These are phyloP conservation scores for Populus ilicifolia DNA, from an alignment of 345 rosid species.

Conservation along the genomic window DNA sequence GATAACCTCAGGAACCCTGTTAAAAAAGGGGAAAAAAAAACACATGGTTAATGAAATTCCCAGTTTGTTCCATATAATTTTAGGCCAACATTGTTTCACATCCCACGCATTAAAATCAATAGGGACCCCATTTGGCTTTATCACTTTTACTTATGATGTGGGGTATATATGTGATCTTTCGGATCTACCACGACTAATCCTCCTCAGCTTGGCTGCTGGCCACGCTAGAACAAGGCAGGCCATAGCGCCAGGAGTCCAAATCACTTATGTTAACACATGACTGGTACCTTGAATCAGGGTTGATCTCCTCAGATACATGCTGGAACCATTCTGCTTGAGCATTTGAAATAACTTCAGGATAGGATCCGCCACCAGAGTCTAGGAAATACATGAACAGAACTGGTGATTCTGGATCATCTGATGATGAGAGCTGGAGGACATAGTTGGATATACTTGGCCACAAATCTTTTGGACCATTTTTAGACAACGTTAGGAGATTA, in stretches of 20 bases:
- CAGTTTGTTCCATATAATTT: not conserved
- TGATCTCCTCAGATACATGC: constrained; percentile 44
- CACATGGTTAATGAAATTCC: not conserved
- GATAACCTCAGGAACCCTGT: constrained; percentile 74
- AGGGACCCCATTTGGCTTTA: no score
- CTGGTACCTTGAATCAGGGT: constrained; percentile 62
- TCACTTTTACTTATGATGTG: no score
- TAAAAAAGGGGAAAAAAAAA: not conserved
- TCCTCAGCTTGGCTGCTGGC: not conserved
- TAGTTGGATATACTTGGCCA: constrained; percentile 91
- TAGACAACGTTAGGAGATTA: constrained; percentile 46
- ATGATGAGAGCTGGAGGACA: constrained; percentile 44
- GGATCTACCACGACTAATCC: not conserved
- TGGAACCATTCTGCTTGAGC: constrained; percentile 80
- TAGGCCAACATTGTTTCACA: not conserved
- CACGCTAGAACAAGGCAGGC: not conserved
- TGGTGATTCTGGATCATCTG: constrained; percentile 28
- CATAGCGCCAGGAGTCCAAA: not conserved
- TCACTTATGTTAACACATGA: not conserved
- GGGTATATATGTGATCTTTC: not conserved
- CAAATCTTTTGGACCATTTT: constrained; percentile 53
- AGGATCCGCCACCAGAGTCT: constrained; percentile 94
- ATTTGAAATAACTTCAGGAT: constrained; percentile 69
- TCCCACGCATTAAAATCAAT: not conserved
- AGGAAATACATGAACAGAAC: constrained; percentile 64